These are phyloP conservation scores for Pulchroboletus neoregius DNA, from an alignment of 1,284 basidiomycete species.

Conservation along the genomic window DNA sequence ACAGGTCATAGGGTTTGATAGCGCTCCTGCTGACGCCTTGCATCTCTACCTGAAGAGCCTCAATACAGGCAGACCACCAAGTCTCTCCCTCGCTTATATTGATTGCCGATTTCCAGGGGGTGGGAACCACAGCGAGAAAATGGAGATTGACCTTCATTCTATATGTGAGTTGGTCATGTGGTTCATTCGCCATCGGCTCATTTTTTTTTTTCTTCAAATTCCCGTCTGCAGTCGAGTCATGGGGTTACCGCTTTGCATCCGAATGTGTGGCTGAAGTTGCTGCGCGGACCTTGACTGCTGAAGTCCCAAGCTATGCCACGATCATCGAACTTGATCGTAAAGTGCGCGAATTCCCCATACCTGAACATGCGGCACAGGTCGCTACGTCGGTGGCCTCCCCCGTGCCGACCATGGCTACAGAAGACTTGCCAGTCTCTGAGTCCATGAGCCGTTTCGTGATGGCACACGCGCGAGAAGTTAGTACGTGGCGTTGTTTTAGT, in stretches of 20 bases:
- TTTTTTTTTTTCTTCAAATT: neutral
- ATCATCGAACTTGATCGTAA: conserved; percentile 72
- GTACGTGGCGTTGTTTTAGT: conserved; percentile 36
- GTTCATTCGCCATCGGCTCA: neutral
- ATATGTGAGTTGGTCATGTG: conserved; percentile 24
- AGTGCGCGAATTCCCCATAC: conserved; percentile 61
- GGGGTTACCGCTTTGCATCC: conserved; percentile 59
- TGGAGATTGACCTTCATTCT: conserved; percentile 19
- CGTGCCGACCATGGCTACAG: conserved; percentile 15
- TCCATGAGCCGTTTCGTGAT: conserved; percentile 50
- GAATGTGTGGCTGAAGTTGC: conserved; percentile 66
- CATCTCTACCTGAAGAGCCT: conserved; percentile 40
- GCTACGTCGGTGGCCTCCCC: conserved; percentile 20
- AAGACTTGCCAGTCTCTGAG: conserved; percentile 29
- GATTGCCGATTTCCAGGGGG: conserved; percentile 53
- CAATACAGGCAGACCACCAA: conserved; percentile 60
- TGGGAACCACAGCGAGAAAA: conserved; percentile 28
- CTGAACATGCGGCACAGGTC: conserved; percentile 40
- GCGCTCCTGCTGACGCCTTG: conserved; percentile 8
- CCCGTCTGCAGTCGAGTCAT: conserved; percentile 47
- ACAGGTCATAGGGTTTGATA: neutral
- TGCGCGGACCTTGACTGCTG: conserved; percentile 57
- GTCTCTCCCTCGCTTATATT: conserved; percentile 54
- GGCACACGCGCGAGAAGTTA: conserved; percentile 52
- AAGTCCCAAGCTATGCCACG: conserved; percentile 58